Evolutionary conservation across 1,284 basidiomycete species (phyloP), one percentile per base, ranked within the genome.

Genomic region (Cryptococcus jaspeensis): DNA sequence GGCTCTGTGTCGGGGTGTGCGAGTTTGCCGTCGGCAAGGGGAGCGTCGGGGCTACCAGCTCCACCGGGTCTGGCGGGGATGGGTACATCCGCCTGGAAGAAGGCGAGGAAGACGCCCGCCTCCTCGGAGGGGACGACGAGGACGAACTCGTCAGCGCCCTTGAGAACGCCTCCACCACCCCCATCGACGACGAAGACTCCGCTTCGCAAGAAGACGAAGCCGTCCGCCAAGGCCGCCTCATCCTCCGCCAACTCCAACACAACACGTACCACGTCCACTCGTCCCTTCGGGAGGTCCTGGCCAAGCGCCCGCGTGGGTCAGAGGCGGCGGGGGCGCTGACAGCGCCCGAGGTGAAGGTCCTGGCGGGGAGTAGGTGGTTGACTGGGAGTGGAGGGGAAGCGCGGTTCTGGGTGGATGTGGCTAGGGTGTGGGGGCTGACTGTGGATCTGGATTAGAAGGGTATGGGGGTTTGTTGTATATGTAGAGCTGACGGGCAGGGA

Each of bases 1-100:
- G 58, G 23, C 52, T 76, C 2, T 76, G 74, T 58, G 62, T 67
- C 5, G 74, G 74, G 13, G 71, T 76, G 35, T 76, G 74, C 61
- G 72, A 71, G 56, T 76, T 70, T 51, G 74, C 74, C 2, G 54
- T 73, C 1, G 74, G 72, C 3, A 54, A 65, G 9, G 73, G 71
- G 3, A 25, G 45, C 5, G 59, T 66, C 2, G 64, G 59, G 0
- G 55, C 56, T 8, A 25, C 20, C 13, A 32, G 28, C 4, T 32
- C 28, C 9, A 9, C 5, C 9, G 28, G 4, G 4, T 32, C 28
- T 4, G 28, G 28, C 28, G 59, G 49, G 4, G 55, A 55, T 15
- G 63, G 63, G 3, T 53, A 53, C 6, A 50, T 70, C 6, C 49
- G 51, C 13, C 57, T 73, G 9, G 62, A 61, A 5, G 68, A 72